These are phyloP conservation scores for Yamadazyma spencermartinsiae DNA, from an alignment of 1,139 yeast genomes.

Conservation along the genomic window DNA sequence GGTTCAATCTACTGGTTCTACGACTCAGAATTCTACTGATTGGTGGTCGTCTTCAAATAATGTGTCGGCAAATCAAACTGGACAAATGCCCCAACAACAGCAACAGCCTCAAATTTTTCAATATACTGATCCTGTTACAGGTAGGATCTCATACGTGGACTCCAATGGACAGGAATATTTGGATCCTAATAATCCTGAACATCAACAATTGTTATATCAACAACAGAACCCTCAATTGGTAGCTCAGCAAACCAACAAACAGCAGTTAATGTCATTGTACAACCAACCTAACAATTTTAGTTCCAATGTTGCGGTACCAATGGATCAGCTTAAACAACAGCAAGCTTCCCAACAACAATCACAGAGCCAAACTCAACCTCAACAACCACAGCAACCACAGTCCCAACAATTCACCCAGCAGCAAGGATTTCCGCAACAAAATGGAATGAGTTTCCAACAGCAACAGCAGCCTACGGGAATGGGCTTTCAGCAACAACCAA, in stretches of 20 bases:
- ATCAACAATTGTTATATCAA: slow-evolving; percentile 49
- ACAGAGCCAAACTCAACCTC: slow-evolving; percentile 21
- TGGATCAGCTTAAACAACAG: slow-evolving; percentile 19
- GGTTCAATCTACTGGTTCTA: slow-evolving; percentile 12
- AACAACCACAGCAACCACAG: slow-evolving; percentile 14
- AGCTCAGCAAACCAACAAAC: slow-evolving; percentile 47
- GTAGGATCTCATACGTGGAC: slow-evolving; percentile 59
- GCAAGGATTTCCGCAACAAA: slow-evolving; percentile 2
- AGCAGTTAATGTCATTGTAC: slow-evolving; percentile 42
- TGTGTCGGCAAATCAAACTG: slow-evolving; percentile 15
- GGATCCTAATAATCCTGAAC: slow-evolving; percentile 55
- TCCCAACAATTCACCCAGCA: slow-evolving; percentile 12
- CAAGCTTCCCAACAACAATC: slow-evolving; percentile 20
- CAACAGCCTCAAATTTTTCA: slow-evolving; percentile 51
- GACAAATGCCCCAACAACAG: slow-evolving; percentile 9
- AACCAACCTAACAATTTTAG: slow-evolving; percentile 33
- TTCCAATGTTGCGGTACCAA: slow-evolving; percentile 28
- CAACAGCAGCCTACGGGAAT: slow-evolving; percentile 12
- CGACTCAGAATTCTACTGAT: slow-evolving; percentile 18
- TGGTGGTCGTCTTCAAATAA: slow-evolving; percentile 26
- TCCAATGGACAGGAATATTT: slow-evolving; percentile 59
- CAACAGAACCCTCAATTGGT: slow-evolving; percentile 44
- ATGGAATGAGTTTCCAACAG: slow-evolving; percentile 13
- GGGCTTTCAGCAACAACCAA: slow-evolving; percentile 15
- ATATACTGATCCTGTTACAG: slow-evolving; percentile 63